Percentiles rank a stretch among this genome's conserved stretches.
Conservation (phyloP, 345 rosid species). For the Eucalyptus albens region DNA sequence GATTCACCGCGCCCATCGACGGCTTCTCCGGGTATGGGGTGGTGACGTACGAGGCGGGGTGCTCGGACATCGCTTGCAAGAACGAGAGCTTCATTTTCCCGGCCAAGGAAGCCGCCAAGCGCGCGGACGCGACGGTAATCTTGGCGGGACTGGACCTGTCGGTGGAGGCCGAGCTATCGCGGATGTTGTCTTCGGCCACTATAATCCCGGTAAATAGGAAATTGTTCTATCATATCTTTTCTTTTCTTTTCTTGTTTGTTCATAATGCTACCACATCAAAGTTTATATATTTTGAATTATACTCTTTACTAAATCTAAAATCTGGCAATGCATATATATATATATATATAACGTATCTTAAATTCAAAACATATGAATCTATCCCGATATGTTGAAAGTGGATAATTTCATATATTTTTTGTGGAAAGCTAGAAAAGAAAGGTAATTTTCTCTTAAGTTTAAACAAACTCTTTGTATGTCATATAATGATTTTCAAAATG, state of each 20-base stretch:
- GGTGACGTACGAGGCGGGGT: conserved; percentile 22
- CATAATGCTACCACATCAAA: not conserved
- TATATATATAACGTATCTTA: not conserved
- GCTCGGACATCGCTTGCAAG: conserved; percentile 32
- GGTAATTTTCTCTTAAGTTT: not conserved
- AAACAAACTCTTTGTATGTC: too few relatives aligned
- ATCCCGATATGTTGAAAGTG: not conserved
- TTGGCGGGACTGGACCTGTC: conserved; percentile 30
- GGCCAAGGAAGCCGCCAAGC: conserved; percentile 16
- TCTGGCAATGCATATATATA: not conserved
- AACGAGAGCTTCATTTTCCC: conserved; percentile 12
- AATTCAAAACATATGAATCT: not conserved
- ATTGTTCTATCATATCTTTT: not conserved
- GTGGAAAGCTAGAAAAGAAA: too few relatives aligned
- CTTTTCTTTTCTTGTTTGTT: too few relatives aligned
- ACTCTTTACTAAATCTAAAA: not conserved
- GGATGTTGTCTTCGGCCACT: conserved; percentile 44
- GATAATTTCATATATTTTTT: too few relatives aligned
- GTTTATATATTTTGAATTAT: not conserved
- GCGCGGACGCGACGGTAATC: conserved; percentile 35
- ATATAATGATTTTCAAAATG: not conserved
- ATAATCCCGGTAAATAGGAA: conserved; percentile 47
- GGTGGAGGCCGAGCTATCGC: conserved; percentile 50
- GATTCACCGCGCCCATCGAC: conserved; percentile 21
- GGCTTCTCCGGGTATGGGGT: conserved; percentile 17